Percentiles rank a stretch among this genome's conserved stretches.
Evolutionary conservation across 306 rosid genomes (phyloP).

Genomic region (Pachyrhizus erosus): DNA sequence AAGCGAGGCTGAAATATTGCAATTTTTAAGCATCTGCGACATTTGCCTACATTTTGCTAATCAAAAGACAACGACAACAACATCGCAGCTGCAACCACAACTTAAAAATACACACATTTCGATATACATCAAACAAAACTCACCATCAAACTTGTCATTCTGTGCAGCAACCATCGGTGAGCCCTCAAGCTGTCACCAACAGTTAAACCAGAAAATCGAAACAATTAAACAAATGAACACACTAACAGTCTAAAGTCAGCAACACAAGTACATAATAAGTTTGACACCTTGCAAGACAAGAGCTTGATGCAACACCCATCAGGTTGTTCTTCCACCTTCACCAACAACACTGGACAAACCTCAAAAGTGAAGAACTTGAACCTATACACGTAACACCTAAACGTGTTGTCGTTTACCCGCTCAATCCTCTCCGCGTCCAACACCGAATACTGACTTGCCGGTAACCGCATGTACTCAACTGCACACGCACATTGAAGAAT

Average conservation of each 20-base stretch:
- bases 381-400: slow-evolving; percentile 84
- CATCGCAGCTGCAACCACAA: neutral
- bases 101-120: neutral
- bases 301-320: slow-evolving; percentile 88
- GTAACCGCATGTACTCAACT: slow-evolving; percentile 93
- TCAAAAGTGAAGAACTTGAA: slow-evolving; percentile 85
- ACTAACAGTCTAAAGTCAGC: neutral
- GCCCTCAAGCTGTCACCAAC: slow-evolving; percentile 74
- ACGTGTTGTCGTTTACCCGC: slow-evolving; percentile 83
- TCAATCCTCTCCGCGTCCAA: slow-evolving; percentile 98
- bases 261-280: neutral
- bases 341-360: slow-evolving; percentile 90
- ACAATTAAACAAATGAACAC: neutral
- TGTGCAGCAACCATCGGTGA: slow-evolving; percentile 86
- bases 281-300: slow-evolving; percentile 89
- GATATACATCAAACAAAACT: slow-evolving; percentile 30
- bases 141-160: slow-evolving; percentile 92
- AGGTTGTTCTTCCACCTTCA: slow-evolving; percentile 83
- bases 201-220: slow-evolving; percentile 40
- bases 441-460: slow-evolving; percentile 97
- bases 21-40: neutral
- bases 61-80: neutral
- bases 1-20: neutral
- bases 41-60: neutral
- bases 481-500: slow-evolving; percentile 20